Evolutionary conservation across 192 early-diverging fungal species (phyloP), one percentile per base, ranked within the genome.

Genomic region (Gonapodya prolifera): DNA sequence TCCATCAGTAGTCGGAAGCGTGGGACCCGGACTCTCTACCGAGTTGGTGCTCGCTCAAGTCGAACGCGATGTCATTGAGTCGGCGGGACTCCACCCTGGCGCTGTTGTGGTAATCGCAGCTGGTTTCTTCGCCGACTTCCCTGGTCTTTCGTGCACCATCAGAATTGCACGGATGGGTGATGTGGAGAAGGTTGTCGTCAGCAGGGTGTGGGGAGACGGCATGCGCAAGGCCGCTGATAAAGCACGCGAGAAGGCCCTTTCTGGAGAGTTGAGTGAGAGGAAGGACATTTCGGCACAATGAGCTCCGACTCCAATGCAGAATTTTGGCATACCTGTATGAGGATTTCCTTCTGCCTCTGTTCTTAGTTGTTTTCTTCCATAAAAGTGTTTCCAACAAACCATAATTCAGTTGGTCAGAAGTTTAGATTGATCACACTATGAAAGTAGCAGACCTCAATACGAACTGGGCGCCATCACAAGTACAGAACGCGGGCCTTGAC

Each of bases 51-150:
- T 79, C 34, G 30, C 33, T 29, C 75, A 31, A 28, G 76, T 35
- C 8, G 76, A 75, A 28, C 29, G 30, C 30, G 30, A 33, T 28
- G 33, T 75, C 73, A 33, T 29, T 75, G 33, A 29, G 18, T 8
- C 73, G 73, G 23, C 45, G 8, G 45, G 45, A 16, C 73, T 75
- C 30, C 73, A 29, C 73, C 0, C 29, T 75, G 73, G 73, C 73
- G 29, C 29, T 18, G 29, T 29, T 16, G 73, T 75, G 73, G 29
- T 31, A 28, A 75, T 31, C 0, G 34, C 75, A 18, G 79, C 76
- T 79, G 79, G 79, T 30, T 34, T 75, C 8, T 79, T 75, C 35
- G 79, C 73, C 23, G 76, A 35, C 1, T 69, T 79, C 2, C 79
- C 79, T 79, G 28, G 69, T 13, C 73, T 78, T 33, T 75, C 34